phyloP scores from a whole-genome alignment of 495 filamentous ascomycete genomes.

The Penicillium waksmanii region DNA sequence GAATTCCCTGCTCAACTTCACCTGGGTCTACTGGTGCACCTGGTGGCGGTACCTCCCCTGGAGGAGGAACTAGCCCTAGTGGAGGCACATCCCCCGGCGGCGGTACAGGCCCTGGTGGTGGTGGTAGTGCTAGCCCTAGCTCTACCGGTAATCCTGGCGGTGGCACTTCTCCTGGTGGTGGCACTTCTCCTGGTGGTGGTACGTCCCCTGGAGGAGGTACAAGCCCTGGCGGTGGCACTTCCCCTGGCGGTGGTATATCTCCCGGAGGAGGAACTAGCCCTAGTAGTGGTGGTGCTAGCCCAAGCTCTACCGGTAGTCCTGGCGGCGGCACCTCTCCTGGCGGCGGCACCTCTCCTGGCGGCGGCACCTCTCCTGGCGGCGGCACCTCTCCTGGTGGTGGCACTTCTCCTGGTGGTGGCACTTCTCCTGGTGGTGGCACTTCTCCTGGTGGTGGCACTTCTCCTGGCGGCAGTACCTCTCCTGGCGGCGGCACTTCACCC shows the following conservation, averaged over 20 bases:
- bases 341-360: background rate
- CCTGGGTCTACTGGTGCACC: slow-evolving; percentile 1
- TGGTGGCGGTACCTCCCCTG: slow-evolving; percentile 9
- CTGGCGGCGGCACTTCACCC: background rate
- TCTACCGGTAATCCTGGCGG: no score
- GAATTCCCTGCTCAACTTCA: slow-evolving; percentile 1
- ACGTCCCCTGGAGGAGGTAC: no score
- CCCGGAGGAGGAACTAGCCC: slow-evolving; percentile 3
- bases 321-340: slow-evolving; percentile 6
- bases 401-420: background rate
- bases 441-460: slow-evolving; percentile 3
- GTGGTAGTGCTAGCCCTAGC: background rate
- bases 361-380: slow-evolving; percentile 14
- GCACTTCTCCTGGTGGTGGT: background rate
- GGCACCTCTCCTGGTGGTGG: slow-evolving; percentile 12
- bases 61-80: slow-evolving; percentile 4
- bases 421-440: slow-evolving; percentile 7
- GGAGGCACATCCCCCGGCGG: slow-evolving; percentile 14
- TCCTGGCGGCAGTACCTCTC: background rate
- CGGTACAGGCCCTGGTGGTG: slow-evolving; percentile 6
- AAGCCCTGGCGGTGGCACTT: background rate
- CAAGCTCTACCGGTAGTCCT: background rate
- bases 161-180: slow-evolving; percentile 5
- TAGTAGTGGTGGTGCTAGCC: slow-evolving; percentile 5
- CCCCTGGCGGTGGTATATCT: slow-evolving; percentile 4